phyloP scores from a whole-genome alignment of 371 early-diverging fungal species.

The Nematocida parisii region DNA sequence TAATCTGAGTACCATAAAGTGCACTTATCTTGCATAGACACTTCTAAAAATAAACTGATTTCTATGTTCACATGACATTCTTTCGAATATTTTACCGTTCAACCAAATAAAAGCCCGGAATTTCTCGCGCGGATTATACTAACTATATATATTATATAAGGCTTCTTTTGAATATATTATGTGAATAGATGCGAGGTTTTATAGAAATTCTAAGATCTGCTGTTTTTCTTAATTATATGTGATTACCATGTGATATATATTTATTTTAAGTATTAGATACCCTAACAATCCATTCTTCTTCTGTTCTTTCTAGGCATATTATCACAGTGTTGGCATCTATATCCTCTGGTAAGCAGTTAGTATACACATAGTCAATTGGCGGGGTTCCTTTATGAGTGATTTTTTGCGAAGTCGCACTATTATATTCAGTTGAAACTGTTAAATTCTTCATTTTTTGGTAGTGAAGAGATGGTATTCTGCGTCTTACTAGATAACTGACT shows the following conservation, averaged over 20 bases:
- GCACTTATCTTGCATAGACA: not conserved
- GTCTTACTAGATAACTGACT: constrained; percentile 9
- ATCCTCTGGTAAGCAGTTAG: not conserved
- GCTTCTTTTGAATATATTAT: no score
- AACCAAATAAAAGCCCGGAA: no score
- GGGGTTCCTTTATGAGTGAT: not conserved
- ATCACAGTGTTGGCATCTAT: not conserved
- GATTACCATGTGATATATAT: no score
- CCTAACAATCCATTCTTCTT: not conserved
- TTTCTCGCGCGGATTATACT: no score
- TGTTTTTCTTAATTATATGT: no score
- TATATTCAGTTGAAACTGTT: not conserved
- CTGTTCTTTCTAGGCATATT: not conserved
- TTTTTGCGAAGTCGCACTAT: not conserved
- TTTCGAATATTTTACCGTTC: no score
- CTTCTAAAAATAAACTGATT: constrained; percentile 1
- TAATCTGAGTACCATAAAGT: not conserved
- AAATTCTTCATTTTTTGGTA: constrained; percentile 8
- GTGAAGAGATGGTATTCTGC: not conserved
- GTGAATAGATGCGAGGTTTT: no score
- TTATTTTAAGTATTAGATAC: constrained; percentile 7
- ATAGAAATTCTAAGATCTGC: no score
- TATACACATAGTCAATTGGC: constrained; percentile 9
- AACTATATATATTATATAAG: no score
- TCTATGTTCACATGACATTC: not conserved